These are phyloP conservation scores for Penicillium diatomitis DNA, from an alignment of 495 filamentous ascomycete species.

Conservation along the genomic window DNA sequence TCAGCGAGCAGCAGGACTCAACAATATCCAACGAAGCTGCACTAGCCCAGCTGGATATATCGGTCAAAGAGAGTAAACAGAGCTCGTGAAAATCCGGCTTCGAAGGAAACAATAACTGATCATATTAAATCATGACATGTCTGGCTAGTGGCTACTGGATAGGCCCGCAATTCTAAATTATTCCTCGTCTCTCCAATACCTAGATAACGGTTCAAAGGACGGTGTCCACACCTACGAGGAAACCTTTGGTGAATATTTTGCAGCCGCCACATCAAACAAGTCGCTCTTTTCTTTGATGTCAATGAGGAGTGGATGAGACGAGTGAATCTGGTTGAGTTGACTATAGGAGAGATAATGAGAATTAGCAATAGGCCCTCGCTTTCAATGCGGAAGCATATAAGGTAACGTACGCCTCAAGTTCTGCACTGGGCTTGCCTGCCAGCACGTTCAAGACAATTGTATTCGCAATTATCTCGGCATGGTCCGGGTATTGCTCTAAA, in stretches of 20 bases:
- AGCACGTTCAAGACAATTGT: slow-evolving; percentile 67
- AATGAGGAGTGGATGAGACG: slow-evolving; percentile 54
- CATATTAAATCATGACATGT: slow-evolving; percentile 23
- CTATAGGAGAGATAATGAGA: slow-evolving; percentile 22
- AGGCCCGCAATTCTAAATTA: background rate
- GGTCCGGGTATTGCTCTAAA: slow-evolving; percentile 58
- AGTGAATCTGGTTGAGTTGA: slow-evolving; percentile 45
- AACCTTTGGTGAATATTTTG: slow-evolving; percentile 68
- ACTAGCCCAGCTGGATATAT: too few species aligned
- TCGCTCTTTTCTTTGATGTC: slow-evolving; percentile 70
- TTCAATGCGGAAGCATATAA: too few species aligned
- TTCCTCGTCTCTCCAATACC: background rate
- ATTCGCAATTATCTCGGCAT: slow-evolving; percentile 71
- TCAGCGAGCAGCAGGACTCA: too few species aligned
- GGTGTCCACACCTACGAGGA: slow-evolving; percentile 33
- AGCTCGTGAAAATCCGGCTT: too few species aligned
- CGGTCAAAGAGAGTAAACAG: background rate
- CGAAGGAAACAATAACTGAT: slow-evolving; percentile 4
- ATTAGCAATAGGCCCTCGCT: slow-evolving; percentile 7
- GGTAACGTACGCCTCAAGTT: slow-evolving; percentile 48
- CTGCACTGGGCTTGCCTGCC: slow-evolving; percentile 56
- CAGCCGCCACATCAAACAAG: slow-evolving; percentile 69
- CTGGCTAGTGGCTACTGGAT: slow-evolving; percentile 15
- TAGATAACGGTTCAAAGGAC: too few species aligned
- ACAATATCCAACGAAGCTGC: too few species aligned